Conservation (phyloP, 116 monocot genomes). For the Thalassia testudinum region DNA sequence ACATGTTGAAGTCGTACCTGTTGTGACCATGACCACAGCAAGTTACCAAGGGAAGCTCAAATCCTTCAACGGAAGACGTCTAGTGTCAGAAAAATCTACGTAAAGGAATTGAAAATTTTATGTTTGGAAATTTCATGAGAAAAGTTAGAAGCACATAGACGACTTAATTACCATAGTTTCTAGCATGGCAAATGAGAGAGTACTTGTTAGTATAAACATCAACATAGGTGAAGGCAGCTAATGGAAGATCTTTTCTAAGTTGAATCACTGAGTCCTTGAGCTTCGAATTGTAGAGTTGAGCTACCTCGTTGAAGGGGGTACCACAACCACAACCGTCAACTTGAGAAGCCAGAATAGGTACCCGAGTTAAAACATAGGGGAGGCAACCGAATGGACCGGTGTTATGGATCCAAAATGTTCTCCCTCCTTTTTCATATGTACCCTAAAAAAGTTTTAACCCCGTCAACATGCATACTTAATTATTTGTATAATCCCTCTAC, state of each 20-base stretch:
- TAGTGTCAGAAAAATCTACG: background rate
- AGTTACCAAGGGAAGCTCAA: conserved; percentile 23
- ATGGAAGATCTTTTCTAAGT: conserved; percentile 22
- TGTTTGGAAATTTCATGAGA: background rate
- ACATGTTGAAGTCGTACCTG: conserved; percentile 24
- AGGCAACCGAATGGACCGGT: too few species aligned
- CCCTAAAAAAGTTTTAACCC: conserved; percentile 10
- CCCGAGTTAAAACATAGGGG: conserved; percentile 11
- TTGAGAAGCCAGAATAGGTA: background rate
- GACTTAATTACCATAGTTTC: conserved; percentile 15
- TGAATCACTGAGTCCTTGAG: conserved; percentile 26
- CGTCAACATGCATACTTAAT: background rate
- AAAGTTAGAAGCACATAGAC: background rate
- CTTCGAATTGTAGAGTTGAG: conserved; percentile 21
- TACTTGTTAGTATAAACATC: too few species aligned
- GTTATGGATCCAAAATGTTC: too few species aligned
- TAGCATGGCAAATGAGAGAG: conserved; percentile 23
- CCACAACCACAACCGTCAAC: conserved; percentile 13
- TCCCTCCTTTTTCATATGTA: conserved; percentile 29
- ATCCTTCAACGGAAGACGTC: conserved; percentile 14
- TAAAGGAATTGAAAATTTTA: background rate
- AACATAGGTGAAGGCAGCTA: conserved; percentile 22
- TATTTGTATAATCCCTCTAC: background rate
- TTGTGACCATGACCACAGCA: conserved; percentile 54
- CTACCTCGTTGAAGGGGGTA: conserved; percentile 29